A percentile compares a stretch with the other conserved stretches of the same genome.
Evolutionary conservation across 2,329 filamentous ascomycete genomes (phyloP).

Genomic region (Alternaria triticimaculans): DNA sequence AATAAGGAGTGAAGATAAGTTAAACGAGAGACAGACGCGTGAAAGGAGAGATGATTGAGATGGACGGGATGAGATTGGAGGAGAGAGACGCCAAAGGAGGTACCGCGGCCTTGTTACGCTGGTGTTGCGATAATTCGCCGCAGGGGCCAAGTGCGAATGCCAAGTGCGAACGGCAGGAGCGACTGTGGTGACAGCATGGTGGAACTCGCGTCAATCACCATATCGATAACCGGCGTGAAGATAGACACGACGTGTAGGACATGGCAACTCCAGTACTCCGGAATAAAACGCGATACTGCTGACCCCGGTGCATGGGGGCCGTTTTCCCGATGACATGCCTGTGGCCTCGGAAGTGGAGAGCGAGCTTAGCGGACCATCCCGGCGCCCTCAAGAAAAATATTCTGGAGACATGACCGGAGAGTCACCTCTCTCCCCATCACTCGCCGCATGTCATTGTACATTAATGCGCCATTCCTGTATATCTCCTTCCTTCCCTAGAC

Average conservation of each 20-base stretch:
- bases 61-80: not conserved
- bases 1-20: slow-evolving; percentile 15
- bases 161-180: slow-evolving; percentile 1
- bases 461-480: slow-evolving; percentile 45
- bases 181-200: not conserved
- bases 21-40: slow-evolving; percentile 18
- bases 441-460: slow-evolving; percentile 38
- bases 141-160: slow-evolving; percentile 5
- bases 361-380: slow-evolving; percentile 29
- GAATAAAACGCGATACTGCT: not conserved
- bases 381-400: slow-evolving; percentile 36
- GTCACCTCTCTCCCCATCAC: slow-evolving; percentile 14
- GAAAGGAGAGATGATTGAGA: slow-evolving; percentile 10
- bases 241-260: not conserved
- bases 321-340: slow-evolving; percentile 10
- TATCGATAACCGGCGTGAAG: not conserved
- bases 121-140: slow-evolving; percentile 10
- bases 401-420: slow-evolving; percentile 24
- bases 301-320: slow-evolving; percentile 7
- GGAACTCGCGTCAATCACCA: not conserved
- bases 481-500: slow-evolving; percentile 24
- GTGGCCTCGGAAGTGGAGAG: slow-evolving; percentile 19
- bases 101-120: slow-evolving; percentile 10
- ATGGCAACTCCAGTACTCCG: not conserved
- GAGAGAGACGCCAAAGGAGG: slow-evolving; percentile 1